phyloP scores from a whole-genome alignment of 1,284 basidiomycete genomes.

The Cryptococcus amylolentus region DNA sequence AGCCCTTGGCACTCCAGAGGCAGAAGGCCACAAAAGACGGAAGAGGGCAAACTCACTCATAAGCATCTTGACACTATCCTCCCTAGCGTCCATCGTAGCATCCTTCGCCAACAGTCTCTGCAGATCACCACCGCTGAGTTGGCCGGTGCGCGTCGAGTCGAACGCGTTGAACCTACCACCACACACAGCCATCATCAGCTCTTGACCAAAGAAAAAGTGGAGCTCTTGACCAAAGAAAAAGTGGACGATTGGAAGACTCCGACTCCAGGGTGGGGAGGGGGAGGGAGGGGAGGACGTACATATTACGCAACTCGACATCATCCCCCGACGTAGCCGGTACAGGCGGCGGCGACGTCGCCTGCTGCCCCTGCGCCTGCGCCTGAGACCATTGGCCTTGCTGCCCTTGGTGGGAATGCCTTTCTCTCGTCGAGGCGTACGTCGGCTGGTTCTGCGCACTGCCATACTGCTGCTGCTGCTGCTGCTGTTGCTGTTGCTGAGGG shows the following conservation, averaged over 20 bases:
- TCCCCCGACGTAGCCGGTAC: constrained; percentile 15
- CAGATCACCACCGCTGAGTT: constrained; percentile 43
- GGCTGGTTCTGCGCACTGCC: constrained; percentile 5
- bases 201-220: no score
- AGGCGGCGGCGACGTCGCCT: constrained; percentile 8
- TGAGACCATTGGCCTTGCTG: constrained; percentile 23
- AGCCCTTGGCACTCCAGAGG: neutral
- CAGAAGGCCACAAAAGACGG: no score
- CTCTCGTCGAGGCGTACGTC: constrained; percentile 10
- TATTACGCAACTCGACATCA: constrained; percentile 31
- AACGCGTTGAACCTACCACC: constrained; percentile 48
- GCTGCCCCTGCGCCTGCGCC: constrained; percentile 13
- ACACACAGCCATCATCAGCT: no score
- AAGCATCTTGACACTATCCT: constrained; percentile 50
- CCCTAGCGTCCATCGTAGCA: constrained; percentile 46
- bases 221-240: no score
- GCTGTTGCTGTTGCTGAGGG: neutral
- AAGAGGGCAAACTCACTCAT: constrained; percentile 21
- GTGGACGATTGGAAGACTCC: no score
- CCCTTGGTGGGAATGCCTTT: constrained; percentile 3
- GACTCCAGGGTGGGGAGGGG: no score
- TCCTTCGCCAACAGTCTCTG: constrained; percentile 46
- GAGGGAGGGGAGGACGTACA: constrained; percentile 39
- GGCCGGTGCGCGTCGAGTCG: constrained; percentile 41
- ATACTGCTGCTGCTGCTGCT: constrained; percentile 13